A percentile compares a stretch with the other conserved stretches of the same genome.
These are phyloP conservation scores for Tulasnella sp. DNA, from an alignment of 768 basidiomycete genomes.

Conservation along the genomic window DNA sequence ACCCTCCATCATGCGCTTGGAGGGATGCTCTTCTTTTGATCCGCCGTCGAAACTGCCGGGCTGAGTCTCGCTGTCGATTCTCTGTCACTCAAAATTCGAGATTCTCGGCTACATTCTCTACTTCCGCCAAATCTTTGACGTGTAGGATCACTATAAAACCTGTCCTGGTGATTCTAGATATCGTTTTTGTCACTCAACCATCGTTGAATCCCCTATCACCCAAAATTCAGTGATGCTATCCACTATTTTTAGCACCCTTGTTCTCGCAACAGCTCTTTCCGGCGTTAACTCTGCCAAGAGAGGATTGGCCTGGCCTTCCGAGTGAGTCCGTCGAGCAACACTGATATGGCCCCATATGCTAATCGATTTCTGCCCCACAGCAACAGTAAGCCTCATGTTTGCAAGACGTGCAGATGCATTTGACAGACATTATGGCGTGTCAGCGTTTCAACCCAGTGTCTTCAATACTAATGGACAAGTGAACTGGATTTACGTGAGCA, in stretches of 20 bases:
- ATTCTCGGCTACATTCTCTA: too few species aligned
- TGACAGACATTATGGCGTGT: too few species aligned
- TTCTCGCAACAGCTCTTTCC: not conserved
- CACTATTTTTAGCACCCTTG: not conserved
- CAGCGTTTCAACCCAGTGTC: slow-evolving; percentile 8
- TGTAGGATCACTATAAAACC: too few species aligned
- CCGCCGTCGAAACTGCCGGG: too few species aligned
- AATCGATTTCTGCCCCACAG: not conserved
- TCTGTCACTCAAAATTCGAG: too few species aligned
- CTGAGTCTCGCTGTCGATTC: too few species aligned
- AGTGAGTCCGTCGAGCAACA: not conserved
- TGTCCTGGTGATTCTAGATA: too few species aligned
- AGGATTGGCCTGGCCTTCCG: slow-evolving; percentile 12
- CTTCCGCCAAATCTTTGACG: too few species aligned
- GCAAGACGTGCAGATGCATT: not conserved
- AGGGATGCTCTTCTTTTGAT: too few species aligned
- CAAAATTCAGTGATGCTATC: not conserved
- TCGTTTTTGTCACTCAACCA: too few species aligned
- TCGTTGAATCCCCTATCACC: too few species aligned
- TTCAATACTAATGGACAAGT: slow-evolving; percentile 11
- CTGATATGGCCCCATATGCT: not conserved
- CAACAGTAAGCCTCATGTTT: slow-evolving; percentile 7
- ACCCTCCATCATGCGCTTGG: too few species aligned
- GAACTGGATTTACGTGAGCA: slow-evolving; percentile 15
- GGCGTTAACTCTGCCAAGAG: not conserved